These are phyloP conservation scores for Saccharomycopsis javanensis DNA, from an alignment of 805 yeast species.

Conservation along the genomic window DNA sequence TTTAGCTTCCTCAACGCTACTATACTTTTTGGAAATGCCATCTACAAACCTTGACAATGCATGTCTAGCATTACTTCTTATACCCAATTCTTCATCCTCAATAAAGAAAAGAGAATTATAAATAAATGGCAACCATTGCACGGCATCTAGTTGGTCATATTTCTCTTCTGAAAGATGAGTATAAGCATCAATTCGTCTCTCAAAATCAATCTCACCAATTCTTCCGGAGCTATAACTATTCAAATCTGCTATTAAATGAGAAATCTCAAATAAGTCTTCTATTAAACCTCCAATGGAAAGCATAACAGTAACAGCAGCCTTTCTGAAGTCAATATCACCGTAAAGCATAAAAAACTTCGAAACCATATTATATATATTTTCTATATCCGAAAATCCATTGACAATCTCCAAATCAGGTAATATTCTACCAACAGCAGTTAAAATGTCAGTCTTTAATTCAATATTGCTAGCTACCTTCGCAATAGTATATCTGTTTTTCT, in stretches of 20 bases:
- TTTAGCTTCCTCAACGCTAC: conserved; percentile 23
- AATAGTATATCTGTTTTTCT: conserved; percentile 5
- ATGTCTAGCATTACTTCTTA: conserved; percentile 68
- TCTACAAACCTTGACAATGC: conserved; percentile 59
- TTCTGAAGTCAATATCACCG: conserved; percentile 53
- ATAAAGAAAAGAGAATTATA: conserved; percentile 61
- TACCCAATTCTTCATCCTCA: conserved; percentile 69
- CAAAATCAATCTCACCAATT: conserved; percentile 72
- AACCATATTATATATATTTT: conserved; percentile 38
- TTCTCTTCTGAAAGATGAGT: conserved; percentile 37
- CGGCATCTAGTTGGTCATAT: conserved; percentile 34
- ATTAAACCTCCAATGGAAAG: conserved; percentile 46
- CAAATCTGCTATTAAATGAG: conserved; percentile 48
- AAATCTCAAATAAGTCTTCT: conserved; percentile 34
- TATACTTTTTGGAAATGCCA: conserved; percentile 29
- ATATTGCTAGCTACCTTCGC: conserved; percentile 25
- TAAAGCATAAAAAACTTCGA: conserved; percentile 52
- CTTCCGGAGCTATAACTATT: conserved; percentile 58
- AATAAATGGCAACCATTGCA: conserved; percentile 75
- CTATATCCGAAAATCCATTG: conserved; percentile 34
- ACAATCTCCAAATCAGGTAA: neutral
- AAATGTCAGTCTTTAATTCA: conserved; percentile 37
- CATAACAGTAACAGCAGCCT: conserved; percentile 51
- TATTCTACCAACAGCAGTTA: conserved; percentile 32
- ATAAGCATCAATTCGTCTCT: conserved; percentile 51